Evolutionary conservation across 2,329 filamentous ascomycete species (phyloP), one percentile per base, ranked within the genome.

Genomic region (Xylaria sp.): DNA sequence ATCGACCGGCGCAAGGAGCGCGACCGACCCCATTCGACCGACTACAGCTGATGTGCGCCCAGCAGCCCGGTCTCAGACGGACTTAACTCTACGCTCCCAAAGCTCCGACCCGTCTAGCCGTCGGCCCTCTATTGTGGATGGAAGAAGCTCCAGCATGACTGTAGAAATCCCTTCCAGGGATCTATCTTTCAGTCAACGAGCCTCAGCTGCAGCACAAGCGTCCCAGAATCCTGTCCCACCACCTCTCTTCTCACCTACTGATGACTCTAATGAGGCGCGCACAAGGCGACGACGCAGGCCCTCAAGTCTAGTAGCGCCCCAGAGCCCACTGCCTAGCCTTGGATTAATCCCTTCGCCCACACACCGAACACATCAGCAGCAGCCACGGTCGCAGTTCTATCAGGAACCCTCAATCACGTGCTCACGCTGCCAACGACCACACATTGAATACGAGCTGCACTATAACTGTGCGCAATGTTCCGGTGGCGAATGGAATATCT

Each of bases 391-490:
- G 70, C 82, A 88, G 74, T 81, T 88, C 1, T 93, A 88, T 71
- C 79, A 83, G 0, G 93, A 97, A 76, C 93, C 94, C 0, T 89
- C 88, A 1, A 88, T 97, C 60, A 85, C 84, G 9, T 98, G 95
- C 78, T 87, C 89, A 46, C 84, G 88, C 10, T 98, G 95, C 78
- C 82, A 84, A 23, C 91, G 87, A 71, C 76, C 84, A 6, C 88
- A 94, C 69, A 94, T 98, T 46, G 91, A 97, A 78, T 94, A 97
- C 74, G 89, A 93, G 9, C 82, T 97, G 1, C 93, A 98, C 79
- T 97, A 95, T 81, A 92, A 92, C 77, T 98, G 95, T 80, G 80
- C 82, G 1, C 84, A 85, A 59, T 98, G 95, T 79, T 84, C 87
- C 18, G 82, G 85, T 6, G 93, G 93, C 0, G 84, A 88, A 56